Base-by-base conservation (phyloP, 140 eudicot genomes). In the Ambrosia hybrid region DNA sequence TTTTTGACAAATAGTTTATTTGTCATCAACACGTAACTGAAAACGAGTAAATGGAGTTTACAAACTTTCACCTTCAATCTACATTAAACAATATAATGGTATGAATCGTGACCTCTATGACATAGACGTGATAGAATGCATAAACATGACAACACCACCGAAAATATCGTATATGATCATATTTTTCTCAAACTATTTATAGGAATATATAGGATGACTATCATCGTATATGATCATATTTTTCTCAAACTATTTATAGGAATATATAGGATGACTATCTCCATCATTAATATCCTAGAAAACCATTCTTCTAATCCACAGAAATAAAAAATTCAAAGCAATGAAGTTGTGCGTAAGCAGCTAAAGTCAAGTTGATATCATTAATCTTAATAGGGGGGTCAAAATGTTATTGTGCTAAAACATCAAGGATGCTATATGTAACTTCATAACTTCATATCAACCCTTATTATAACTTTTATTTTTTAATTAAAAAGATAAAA, bases 281-380 rank as follows among this genome's bases (percentile, higher is more conserved):
- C 15, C 55, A 13, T 49, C 55, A 49, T 49, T 53, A 53, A 55
- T 55, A 15, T 55, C 59, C 9, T 49, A 55, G 15, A 37, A 38
- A 38, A 52, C 9, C 17, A 2, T 13, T 46, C 60, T 4, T 49
- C 30, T 64, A 9, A 21, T 21, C 26, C 26, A 38, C 11, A 9
- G 4, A 74, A 66, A 41, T 6, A 55, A 37, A 37, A 66, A 65
- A 39, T 49, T 75, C 53, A 73, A 72, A 58, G 17, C 10, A 4
- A 3, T 75, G 59, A 62, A 7, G 62, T 37, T 63, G 43, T 37
- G 65, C 53, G 39, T 58, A 9, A 59, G 53, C 21, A 8, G n/a
- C 65, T 69, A 37, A 51, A 68, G 57, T 51, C 71, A 76, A 49
- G 49, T 77, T 43, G 14, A 4, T 49, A 1, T 48, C 78, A 65